These are phyloP conservation scores for Mycosarcoma maydis DNA, from an alignment of 1,284 basidiomycete genomes.

Conservation along the genomic window DNA sequence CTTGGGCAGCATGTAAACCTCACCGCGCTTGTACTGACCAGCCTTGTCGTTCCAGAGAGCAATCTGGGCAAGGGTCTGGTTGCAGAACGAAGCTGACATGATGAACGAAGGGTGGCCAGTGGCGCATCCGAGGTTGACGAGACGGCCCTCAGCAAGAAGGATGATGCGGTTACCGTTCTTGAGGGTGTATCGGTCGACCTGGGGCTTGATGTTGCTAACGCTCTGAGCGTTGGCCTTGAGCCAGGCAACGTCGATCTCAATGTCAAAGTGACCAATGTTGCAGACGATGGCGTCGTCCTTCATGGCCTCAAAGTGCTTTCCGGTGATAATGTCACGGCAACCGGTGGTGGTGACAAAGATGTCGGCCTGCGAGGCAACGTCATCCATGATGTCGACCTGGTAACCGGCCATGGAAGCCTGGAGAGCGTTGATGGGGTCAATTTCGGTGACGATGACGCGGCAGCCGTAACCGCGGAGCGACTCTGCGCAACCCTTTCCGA, in stretches of 20 bases:
- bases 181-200: conserved; percentile 98
- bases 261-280: conserved; percentile 99
- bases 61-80: conserved; percentile 98
- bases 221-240: conserved; percentile 90
- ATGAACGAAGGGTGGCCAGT: conserved; percentile 76
- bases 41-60: conserved; percentile 89
- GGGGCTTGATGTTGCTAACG: conserved; percentile 94
- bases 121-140: conserved; percentile 94
- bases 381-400: conserved; percentile 98
- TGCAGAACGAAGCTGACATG: conserved; percentile 99
- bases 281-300: conserved; percentile 98
- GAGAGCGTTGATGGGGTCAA: conserved; percentile 99
- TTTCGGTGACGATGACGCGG: conserved; percentile 95
- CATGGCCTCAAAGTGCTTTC: conserved; percentile 92
- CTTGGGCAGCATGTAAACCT: conserved; percentile 79
- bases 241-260: conserved; percentile 99
- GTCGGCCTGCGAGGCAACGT: conserved; percentile 86
- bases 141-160: conserved; percentile 96
- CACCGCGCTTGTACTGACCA: conserved; percentile 77
- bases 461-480: conserved; percentile 95
- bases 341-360: conserved; percentile 99
- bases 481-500: conserved; percentile 99
- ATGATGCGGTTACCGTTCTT: conserved; percentile 78
- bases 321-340: conserved; percentile 97
- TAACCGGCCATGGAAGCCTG: conserved; percentile 99